Evolutionary conservation across 768 basidiomycete genomes (phyloP), one percentile per base, ranked within the genome.

Genomic region (Mrakia blollopis): DNA sequence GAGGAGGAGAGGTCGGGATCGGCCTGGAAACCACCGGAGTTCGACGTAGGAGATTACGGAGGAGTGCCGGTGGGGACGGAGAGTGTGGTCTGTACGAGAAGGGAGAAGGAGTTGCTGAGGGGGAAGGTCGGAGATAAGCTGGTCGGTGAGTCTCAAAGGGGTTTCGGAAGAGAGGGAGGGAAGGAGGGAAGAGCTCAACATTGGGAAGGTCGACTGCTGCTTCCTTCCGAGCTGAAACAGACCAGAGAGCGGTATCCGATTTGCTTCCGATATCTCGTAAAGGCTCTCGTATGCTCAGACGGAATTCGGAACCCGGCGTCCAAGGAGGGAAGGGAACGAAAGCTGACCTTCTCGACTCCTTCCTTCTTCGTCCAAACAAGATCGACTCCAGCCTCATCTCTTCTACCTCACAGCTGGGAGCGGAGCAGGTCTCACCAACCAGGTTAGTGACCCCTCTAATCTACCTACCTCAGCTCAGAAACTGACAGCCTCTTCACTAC

Each of bases 341-440:
- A n/a, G 57, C 63, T 65, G 30, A 65, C 30, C 63, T 14, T 39
- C 30, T 5, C 63, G 2, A 14, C 23, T 67, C 65, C 25, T 39
- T 39, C 65, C 28, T 21, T 25, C 11, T 21, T 8, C 47, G n/a
- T n/a, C n/a, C n/a, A n/a, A n/a, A n/a, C 47, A 39, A 68, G 65
- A 68, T 39, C 65, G 65, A 21, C 65, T 68, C 18, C 32, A 68
- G 23, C 65, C 65, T 13, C 35, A 68, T 10, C 23, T 39, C 18
- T 41, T 39, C 37, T 68, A 68, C 65, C 35, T 68, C 37, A 68
- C 65, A 3, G 18, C 65, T 21, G 65, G 65, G 37, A 37, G 13
- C 32, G 65, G 65, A 16, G 65, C 65, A 21, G 65, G 65, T 23
- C 21, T 68, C 0, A 68, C 65, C 8, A 68, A 68, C n/a, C 65